These are phyloP conservation scores for Oidium heveae DNA, from an alignment of 2,329 filamentous ascomycete genomes.

Conservation along the genomic window DNA sequence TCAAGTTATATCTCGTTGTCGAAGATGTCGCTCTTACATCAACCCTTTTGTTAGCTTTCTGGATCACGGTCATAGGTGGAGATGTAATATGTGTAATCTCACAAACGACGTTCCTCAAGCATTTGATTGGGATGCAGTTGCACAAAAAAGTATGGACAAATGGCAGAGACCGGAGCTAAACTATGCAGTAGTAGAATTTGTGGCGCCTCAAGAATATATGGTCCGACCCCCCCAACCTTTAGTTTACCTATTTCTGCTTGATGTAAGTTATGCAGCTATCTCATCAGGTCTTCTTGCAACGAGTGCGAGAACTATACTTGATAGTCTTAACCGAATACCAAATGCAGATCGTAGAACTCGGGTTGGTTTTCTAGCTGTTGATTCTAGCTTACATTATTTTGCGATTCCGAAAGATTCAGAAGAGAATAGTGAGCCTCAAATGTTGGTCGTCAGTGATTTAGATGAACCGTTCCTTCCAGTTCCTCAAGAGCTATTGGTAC, in stretches of 20 bases:
- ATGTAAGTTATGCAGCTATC: constrained; percentile 76
- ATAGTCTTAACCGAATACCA: constrained; percentile 91
- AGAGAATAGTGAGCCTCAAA: constrained; percentile 61
- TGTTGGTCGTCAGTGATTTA: constrained; percentile 84
- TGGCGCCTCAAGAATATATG: constrained; percentile 98
- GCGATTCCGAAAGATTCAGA: constrained; percentile 73
- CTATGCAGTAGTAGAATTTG: constrained; percentile 89
- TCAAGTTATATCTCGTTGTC: constrained; percentile 88
- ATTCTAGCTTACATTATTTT: constrained; percentile 90
- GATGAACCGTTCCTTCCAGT: constrained; percentile 94
- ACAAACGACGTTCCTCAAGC: constrained; percentile 98
- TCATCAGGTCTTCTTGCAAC: constrained; percentile 81
- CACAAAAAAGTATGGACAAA: constrained; percentile 75
- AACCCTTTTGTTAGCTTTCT: constrained; percentile 93
- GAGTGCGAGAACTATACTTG: constrained; percentile 74
- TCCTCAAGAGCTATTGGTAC: constrained; percentile 73
- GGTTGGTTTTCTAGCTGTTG: constrained; percentile 84
- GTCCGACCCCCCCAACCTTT: constrained; percentile 86
- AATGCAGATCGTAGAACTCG: constrained; percentile 85
- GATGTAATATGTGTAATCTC: constrained; percentile 98
- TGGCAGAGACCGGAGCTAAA: constrained; percentile 87
- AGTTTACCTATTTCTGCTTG: constrained; percentile 86
- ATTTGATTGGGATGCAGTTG: constrained; percentile 88
- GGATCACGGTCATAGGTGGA: constrained; percentile 91
- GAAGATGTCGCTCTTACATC: constrained; percentile 90